Percentiles rank a stretch among this genome's conserved stretches.
phyloP scores from a whole-genome alignment of 352 stramenopile species.

The Thraustotheca clavata region DNA sequence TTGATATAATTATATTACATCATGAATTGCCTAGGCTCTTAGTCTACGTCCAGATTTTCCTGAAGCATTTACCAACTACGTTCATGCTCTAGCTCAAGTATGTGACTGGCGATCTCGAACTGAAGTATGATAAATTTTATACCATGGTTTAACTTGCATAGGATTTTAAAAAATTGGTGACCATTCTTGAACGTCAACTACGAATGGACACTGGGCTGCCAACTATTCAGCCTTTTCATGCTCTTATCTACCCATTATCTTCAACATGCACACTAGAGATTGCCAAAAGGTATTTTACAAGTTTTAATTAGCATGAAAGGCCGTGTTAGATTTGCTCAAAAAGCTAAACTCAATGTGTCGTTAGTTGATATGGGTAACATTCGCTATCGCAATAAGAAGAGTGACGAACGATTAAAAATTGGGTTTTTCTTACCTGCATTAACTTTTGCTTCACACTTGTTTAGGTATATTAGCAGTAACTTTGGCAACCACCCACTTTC shows the following conservation, averaged over 20 bases:
- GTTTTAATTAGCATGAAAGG: neutral
- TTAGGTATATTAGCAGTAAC: constrained; percentile 80
- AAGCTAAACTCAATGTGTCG: constrained; percentile 79
- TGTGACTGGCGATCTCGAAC: constrained; percentile 87
- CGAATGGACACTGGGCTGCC: constrained; percentile 53
- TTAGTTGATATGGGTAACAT: constrained; percentile 75
- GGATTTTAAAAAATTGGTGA: constrained; percentile 63
- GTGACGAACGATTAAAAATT: constrained; percentile 63
- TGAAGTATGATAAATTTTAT: constrained; percentile 18
- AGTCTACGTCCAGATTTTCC: constrained; percentile 84
- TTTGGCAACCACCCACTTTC: constrained; percentile 87
- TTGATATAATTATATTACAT: neutral
- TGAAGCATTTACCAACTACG: constrained; percentile 90
- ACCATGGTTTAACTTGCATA: neutral
- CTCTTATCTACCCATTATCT: constrained; percentile 84
- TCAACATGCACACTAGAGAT: constrained; percentile 73
- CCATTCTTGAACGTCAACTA: constrained; percentile 57
- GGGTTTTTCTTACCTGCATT: constrained; percentile 29
- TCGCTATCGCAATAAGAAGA: constrained; percentile 54
- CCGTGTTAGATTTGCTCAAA: constrained; percentile 42
- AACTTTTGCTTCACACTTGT: too few species aligned
- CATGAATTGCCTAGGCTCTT: constrained; percentile 45
- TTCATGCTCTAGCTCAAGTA: constrained; percentile 87
- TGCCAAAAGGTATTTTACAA: constrained; percentile 38
- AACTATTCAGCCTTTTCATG: constrained; percentile 90